phyloP scores from a whole-genome alignment of 1,139 yeast species.

The Saccharomycopsis crataegensis region DNA sequence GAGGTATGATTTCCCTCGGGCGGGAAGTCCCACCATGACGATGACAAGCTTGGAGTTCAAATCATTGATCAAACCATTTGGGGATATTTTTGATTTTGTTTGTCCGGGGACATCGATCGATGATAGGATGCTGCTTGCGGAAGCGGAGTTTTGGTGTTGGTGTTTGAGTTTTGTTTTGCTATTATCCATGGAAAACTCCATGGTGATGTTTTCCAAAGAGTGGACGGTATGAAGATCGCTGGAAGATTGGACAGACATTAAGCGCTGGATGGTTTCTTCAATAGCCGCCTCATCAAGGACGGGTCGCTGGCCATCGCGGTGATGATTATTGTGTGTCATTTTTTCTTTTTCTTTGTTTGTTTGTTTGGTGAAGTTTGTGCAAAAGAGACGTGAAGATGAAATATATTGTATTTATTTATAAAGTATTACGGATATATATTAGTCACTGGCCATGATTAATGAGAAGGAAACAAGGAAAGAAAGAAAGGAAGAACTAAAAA shows the following conservation, averaged over 20 bases:
- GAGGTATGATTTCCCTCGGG: constrained; percentile 87
- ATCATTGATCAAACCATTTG: constrained; percentile 74
- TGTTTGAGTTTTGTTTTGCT: neutral
- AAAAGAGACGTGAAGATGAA: no score
- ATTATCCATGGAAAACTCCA: constrained; percentile 18
- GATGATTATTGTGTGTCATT: neutral
- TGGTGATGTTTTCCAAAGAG: constrained; percentile 12
- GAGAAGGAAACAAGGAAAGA: no score
- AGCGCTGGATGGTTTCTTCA: constrained; percentile 5
- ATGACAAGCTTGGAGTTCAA: constrained; percentile 77
- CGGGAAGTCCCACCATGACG: constrained; percentile 93
- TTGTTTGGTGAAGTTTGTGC: no score
- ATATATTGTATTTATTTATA: no score
- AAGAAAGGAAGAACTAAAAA: no score
- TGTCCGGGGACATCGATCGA: constrained; percentile 92
- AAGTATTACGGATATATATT: no score
- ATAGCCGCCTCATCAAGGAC: constrained; percentile 1
- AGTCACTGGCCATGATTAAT: no score
- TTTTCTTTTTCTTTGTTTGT: no score
- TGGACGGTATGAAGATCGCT: constrained; percentile 9
- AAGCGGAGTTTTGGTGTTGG: neutral
- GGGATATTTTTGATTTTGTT: constrained; percentile 73
- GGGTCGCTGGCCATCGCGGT: neutral
- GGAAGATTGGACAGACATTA: constrained; percentile 1
- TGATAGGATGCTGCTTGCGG: constrained; percentile 26